Conservation (phyloP, 768 basidiomycete genomes). For the Lyophyllum shimeji region DNA sequence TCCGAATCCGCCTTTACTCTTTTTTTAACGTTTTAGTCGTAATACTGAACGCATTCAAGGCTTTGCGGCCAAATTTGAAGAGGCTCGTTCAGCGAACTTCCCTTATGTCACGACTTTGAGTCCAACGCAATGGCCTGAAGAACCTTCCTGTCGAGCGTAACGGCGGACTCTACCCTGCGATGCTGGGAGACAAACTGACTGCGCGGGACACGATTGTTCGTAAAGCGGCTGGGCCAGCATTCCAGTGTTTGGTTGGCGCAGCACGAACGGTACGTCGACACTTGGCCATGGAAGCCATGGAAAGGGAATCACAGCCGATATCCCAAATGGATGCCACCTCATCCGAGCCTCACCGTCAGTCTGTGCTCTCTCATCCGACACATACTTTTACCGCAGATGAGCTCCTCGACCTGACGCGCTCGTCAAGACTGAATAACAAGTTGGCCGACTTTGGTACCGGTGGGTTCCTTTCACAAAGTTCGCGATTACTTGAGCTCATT, state of each 20-base stretch:
- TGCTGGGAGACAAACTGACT: constrained; percentile 4
- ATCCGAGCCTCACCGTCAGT: background rate
- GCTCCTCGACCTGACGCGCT: background rate
- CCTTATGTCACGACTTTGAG: background rate
- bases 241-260: constrained; percentile 47
- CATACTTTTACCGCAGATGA: background rate
- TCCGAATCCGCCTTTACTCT: background rate
- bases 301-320: background rate
- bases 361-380: constrained; percentile 2
- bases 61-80: background rate
- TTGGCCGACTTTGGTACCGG: constrained; percentile 16
- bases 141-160: constrained; percentile 15
- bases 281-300: background rate
- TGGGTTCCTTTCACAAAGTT: background rate
- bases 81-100: background rate
- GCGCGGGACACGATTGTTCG: constrained; percentile 48
- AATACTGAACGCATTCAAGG: background rate
- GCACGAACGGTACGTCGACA: constrained; percentile 30
- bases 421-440: constrained; percentile 5
- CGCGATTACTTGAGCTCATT: background rate
- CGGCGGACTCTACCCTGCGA: constrained; percentile 16
- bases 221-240: constrained; percentile 51
- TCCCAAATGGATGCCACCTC: background rate
- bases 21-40: background rate
- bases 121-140: constrained; percentile 12